Evolutionary conservation across 2,329 filamentous ascomycete genomes (phyloP), one percentile per base, ranked within the genome.

Genomic region (Fusarium sp.): DNA sequence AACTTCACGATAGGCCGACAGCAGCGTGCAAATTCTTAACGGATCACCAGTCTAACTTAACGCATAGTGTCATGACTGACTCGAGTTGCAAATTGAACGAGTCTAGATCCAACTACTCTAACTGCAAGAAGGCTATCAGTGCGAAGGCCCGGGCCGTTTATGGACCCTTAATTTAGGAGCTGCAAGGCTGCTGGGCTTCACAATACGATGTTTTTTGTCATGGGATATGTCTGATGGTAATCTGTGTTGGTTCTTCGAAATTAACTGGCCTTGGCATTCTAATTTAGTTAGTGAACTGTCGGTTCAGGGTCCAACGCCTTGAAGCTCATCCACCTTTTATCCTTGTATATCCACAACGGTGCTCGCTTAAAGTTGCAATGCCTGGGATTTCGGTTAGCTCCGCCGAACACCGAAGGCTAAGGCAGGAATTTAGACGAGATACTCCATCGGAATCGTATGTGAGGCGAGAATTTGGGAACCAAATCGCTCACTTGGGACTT

Each of bases 171-270:
- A 50, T 50, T 8, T 33, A 3, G 21, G 15, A 11, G 23, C 35
- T 4, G 3, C n/a, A 49, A n/a, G 11, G n/a, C 4, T 21, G 25
- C 21, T 9, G 23, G 36, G 4, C 15, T 18, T 46, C n/a, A 33
- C 18, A 35, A 7, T 23, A 17, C 6, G 9, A 14, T 50, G 37
- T 17, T 20, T 40, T 17, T 20, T 40, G 14, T 40, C 25, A 21
- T 50, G n/a, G n/a, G 17, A 21, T 40, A 50, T 50, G 8, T 31
- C 25, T 40, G 36, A 50, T 50, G 47, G 47, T 21, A 11, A 50
- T n/a, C 27, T 35, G 25, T 40, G 47, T 50, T 50, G 23, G 36
- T 50, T 31, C 7, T 31, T 11, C 21, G n/a, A 18, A 33, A 45
- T 33, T 21, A 31, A n/a, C 10, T n/a, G 0, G 35, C 7, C 25